Percentiles rank a stretch among this genome's conserved stretches.
Evolutionary conservation across 352 stramenopile species (phyloP).

Genomic region (Blastocystis sp.): DNA sequence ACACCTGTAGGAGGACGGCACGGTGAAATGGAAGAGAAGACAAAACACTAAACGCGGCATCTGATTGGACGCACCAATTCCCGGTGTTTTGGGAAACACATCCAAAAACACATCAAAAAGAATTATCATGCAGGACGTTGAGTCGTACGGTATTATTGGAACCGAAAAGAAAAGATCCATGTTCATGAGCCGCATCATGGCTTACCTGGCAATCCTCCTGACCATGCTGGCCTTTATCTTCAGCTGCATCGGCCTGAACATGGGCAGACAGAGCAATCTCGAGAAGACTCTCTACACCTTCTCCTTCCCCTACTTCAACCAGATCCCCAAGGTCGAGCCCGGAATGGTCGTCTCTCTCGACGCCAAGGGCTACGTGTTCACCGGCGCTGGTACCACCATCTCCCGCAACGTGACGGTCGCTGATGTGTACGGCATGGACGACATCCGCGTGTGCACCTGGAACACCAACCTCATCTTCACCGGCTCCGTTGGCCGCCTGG

Average conservation of each 20-base stretch:
- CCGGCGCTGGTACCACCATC: conserved; percentile 30
- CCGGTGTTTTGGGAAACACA: not conserved
- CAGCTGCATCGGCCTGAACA: conserved; percentile 40
- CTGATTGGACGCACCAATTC: conserved; percentile 1
- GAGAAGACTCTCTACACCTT: conserved; percentile 57
- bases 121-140: conserved; percentile 37
- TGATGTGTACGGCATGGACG: not conserved
- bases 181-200: conserved; percentile 19
- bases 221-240: conserved; percentile 36
- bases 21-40: not conserved
- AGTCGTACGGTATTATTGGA: conserved; percentile 17
- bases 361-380: conserved; percentile 43
- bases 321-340: conserved; percentile 8
- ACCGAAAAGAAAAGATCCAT: not conserved
- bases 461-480: conserved; percentile 21
- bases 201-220: conserved; percentile 31
- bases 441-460: conserved; percentile 43
- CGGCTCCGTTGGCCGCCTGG: not conserved
- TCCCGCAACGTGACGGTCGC: conserved; percentile 16
- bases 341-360: conserved; percentile 44
- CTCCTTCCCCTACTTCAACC: conserved; percentile 52
- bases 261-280: conserved; percentile 7
- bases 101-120: not conserved
- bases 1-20: too few relatives aligned
- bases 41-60: conserved; percentile 10